These are phyloP conservation scores for Rhizophora mangle DNA, from an alignment of 345 rosid genomes.

Conservation along the genomic window DNA sequence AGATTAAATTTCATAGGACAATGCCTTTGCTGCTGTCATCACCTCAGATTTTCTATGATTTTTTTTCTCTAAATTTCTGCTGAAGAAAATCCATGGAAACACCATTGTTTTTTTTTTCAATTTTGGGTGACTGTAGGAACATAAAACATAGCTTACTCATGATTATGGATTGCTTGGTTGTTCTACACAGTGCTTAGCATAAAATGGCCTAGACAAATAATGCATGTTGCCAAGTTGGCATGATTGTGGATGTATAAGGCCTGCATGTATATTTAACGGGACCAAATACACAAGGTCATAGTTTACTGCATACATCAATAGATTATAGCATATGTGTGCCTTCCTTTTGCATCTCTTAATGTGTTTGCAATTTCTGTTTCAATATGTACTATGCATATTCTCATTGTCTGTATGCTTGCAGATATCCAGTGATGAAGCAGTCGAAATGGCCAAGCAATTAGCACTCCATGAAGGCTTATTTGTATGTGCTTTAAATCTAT, in stretches of 20 bases:
- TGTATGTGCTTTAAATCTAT: constrained; percentile 48
- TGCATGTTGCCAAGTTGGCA: background rate
- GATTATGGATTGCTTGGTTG: background rate
- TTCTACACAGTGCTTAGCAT: background rate
- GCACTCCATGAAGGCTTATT: constrained; percentile 95
- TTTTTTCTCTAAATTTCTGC: background rate
- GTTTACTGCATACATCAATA: background rate
- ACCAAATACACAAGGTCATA: background rate
- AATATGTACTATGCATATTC: background rate
- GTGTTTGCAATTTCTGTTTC: too few species aligned
- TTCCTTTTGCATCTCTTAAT: background rate
- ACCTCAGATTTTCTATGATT: background rate
- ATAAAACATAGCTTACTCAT: background rate
- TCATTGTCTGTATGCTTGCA: constrained; percentile 25
- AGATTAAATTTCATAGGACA: background rate
- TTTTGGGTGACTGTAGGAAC: background rate
- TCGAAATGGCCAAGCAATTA: constrained; percentile 93
- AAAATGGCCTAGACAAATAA: background rate
- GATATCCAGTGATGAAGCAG: constrained; percentile 90
- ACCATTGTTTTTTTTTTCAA: background rate
- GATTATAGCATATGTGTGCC: constrained; percentile 2
- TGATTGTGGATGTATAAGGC: background rate
- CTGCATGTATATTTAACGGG: background rate
- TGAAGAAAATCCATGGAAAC: constrained; percentile 3
- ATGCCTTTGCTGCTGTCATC: too few species aligned